phyloP scores from a whole-genome alignment of 306 rosid species.

The Sesbania bispinosa region DNA sequence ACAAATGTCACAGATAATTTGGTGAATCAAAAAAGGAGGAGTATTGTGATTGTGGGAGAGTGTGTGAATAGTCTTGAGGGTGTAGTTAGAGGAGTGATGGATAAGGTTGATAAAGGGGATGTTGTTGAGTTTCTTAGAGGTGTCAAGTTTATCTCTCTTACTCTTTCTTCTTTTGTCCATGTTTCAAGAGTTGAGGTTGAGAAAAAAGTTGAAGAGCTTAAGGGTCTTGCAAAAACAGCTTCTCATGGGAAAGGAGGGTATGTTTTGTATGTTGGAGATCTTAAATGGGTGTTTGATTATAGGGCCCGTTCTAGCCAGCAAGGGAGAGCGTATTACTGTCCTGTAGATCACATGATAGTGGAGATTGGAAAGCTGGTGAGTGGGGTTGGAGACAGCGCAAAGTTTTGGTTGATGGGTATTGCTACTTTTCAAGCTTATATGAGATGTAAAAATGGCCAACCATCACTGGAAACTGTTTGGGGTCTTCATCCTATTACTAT shows the following conservation, averaged over 20 bases:
- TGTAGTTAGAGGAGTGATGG: constrained; percentile 64
- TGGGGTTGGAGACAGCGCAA: constrained; percentile 44
- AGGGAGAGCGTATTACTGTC: constrained; percentile 57
- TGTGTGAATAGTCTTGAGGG: constrained; percentile 52
- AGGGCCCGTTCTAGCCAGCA: constrained; percentile 27
- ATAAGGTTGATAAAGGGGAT: constrained; percentile 63
- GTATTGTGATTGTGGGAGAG: constrained; percentile 89
- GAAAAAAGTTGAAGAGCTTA: constrained; percentile 63
- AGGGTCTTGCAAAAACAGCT: constrained; percentile 28
- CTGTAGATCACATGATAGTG: constrained; percentile 72
- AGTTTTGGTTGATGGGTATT: constrained; percentile 78
- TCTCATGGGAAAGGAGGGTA: constrained; percentile 63
- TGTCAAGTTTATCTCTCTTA: constrained; percentile 51
- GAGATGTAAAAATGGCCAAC: constrained; percentile 73
- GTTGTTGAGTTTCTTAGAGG: constrained; percentile 58
- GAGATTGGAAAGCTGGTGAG: constrained; percentile 80
- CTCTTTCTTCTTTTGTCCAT: constrained; percentile 47
- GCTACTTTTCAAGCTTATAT: constrained; percentile 84
- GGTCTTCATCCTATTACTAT: constrained; percentile 85
- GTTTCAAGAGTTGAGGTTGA: constrained; percentile 68
- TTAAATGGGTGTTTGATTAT: constrained; percentile 64
- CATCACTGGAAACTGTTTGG: constrained; percentile 73
- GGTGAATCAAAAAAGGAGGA: constrained; percentile 42
- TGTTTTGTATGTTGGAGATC: constrained; percentile 84
- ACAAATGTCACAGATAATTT: constrained; percentile 52